A percentile compares a stretch with the other conserved stretches of the same genome.
Evolutionary conservation across 2,329 filamentous ascomycete species (phyloP).

Genomic region (Geosmithia morbida): DNA sequence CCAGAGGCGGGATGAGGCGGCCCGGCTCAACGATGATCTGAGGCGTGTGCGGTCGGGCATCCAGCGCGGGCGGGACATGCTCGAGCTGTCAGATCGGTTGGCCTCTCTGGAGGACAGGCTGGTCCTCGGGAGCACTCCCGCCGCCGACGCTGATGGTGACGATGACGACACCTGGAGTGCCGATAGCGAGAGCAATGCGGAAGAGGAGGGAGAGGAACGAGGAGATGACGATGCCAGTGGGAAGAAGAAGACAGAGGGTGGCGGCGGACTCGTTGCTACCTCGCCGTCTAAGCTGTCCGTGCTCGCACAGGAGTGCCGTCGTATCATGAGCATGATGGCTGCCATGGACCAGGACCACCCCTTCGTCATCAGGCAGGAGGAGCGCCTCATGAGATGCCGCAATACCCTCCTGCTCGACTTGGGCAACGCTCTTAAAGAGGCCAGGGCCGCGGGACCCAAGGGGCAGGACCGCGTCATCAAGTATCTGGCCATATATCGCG

Average conservation of each 20-base stretch:
- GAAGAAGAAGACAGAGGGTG: neutral
- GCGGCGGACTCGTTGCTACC: slow-evolving; percentile 22
- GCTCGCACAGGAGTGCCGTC: slow-evolving; percentile 29
- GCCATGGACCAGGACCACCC: slow-evolving; percentile 30
- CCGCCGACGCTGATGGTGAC: slow-evolving; percentile 7
- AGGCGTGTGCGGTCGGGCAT: slow-evolving; percentile 48
- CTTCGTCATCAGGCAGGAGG: slow-evolving; percentile 36
- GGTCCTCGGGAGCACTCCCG: slow-evolving; percentile 30
- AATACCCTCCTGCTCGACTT: slow-evolving; percentile 43
- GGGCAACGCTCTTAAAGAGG: slow-evolving; percentile 30
- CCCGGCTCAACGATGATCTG: slow-evolving; percentile 50
- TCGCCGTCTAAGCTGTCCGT: slow-evolving; percentile 29
- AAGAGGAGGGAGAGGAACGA: slow-evolving; percentile 25
- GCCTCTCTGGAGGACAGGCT: slow-evolving; percentile 48
- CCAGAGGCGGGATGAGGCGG: slow-evolving; percentile 48
- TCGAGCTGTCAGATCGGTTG: slow-evolving; percentile 53
- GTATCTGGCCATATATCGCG: slow-evolving; percentile 37
- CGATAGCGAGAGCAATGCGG: slow-evolving; percentile 11
- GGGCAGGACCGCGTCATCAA: slow-evolving; percentile 32
- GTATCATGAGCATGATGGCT: slow-evolving; percentile 25
- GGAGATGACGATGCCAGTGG: slow-evolving; percentile 8
- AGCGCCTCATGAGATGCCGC: slow-evolving; percentile 35
- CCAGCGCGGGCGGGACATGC: slow-evolving; percentile 42
- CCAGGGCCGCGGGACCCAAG: slow-evolving; percentile 23
- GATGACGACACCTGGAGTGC: slow-evolving; percentile 16